Evolutionary conservation across 208 protist genomes (phyloP), one percentile per base, ranked within the genome.

Genomic region (Trypanosoma vivax): DNA sequence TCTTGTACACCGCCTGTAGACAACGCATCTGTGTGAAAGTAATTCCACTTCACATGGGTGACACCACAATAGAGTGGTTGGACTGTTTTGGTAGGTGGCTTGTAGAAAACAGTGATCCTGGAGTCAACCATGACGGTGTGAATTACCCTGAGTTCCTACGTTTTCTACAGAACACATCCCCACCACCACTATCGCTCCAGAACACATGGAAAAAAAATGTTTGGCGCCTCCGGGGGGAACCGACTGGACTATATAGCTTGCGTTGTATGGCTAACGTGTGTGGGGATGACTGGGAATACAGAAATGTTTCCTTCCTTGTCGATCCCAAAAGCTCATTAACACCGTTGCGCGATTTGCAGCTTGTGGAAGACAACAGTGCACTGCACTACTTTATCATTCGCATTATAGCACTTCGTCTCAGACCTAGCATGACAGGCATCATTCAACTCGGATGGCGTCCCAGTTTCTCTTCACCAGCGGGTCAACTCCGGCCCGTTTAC

Each of bases 191-290:
- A 5, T 46, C 49, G 4, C 54, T 92, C 51, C 62, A 51, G n/a
- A 42, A 60, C 29, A 50, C 58, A 29, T 92, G 85, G 85, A 59
- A 65, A 24, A 42, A 51, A 35, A 37, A 57, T 48, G 71, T 88
- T 14, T 88, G 78, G 80, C 38, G 58, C 9, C 54, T 74, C 48
- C 65, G 65, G 14, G 73, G 62, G 6, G 85, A 92, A 54, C 85
- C 85, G 11, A 50, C 65, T 23, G 35, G 50, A 10, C 67, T 88
- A 35, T 80, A 88, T 65, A 62, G 76, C 24, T 54, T 87, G 23
- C 81, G 85, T 29, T 85, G 79, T 24, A 70, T 92, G 10, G 73
- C 76, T 6, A 64, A 27, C 34, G 61, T 71, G 27, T 33, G 11
- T 51, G 54, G 24, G 41, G 28, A 35, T 68, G 48, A 64, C 60